Base-by-base conservation (phyloP, 805 yeast species). In the Tetrapisispora fleetii region DNA sequence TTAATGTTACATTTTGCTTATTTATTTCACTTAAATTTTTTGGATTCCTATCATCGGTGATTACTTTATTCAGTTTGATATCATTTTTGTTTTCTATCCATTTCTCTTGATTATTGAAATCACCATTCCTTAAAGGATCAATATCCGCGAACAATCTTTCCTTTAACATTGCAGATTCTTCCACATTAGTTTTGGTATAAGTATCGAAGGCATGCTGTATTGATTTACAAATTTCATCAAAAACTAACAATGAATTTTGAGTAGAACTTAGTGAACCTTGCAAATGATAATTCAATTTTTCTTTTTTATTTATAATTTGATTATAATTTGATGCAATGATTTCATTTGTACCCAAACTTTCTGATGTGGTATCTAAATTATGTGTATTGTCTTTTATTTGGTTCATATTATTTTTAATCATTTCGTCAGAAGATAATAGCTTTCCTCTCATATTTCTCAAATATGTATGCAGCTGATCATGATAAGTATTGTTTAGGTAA, bases 401-500 rank as follows among this genome's bases (percentile, higher is more conserved):
- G 8, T 46, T 37, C 11, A 59, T 49, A 22, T 62, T 47, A 11
- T 52, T 33, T 21, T 53, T 49, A 27, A 58, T 57, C 17, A 52
- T 40, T 16, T 50, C 46, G 19, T 45, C 47, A 1, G 65, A 56
- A 2, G 52, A 30, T n/a, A 46, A 49, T 24, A 62, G 38, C 9
- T 54, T 53, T 8, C 52, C 39, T n/a, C 53, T 53, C 30, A 64
- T 59, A 4, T 44, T 48, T 4, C 47, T 43, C 8, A 65, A 41
- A 1, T 59, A 52, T 4, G 50, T 40, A 8, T 45, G 50, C 48
- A 59, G 51, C 19, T 55, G 51, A 33, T 54, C 50, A 22, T 54
- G 54, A 32, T 58, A 58, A 2, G 46, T 50, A 36, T 60, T 60
- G 43, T 57, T 64, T 14, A 62, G 45, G 10, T 62, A 59, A 54